Evolutionary conservation across 1,139 yeast species (phyloP).

Genomic region (Sugiyamaella grinbergsii): DNA sequence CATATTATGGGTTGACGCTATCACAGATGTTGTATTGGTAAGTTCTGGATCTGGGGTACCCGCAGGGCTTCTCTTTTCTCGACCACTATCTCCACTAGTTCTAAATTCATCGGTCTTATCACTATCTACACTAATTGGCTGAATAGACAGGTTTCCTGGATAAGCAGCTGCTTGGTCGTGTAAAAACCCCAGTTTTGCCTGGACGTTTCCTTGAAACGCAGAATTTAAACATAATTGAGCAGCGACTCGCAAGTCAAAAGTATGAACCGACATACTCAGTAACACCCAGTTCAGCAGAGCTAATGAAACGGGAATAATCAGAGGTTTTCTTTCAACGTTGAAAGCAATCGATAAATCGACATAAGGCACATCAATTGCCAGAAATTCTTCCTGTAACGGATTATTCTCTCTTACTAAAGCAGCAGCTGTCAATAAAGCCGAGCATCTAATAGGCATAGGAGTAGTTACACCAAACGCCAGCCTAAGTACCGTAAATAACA

Average conservation of each 20-base stretch:
- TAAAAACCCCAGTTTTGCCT: slow-evolving; percentile 61
- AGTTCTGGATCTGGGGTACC: slow-evolving; percentile 14
- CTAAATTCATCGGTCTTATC: slow-evolving; percentile 14
- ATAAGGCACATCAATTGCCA: slow-evolving; percentile 87
- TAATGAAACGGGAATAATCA: slow-evolving; percentile 63
- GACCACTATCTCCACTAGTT: slow-evolving; percentile 19
- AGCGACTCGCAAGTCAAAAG: slow-evolving; percentile 77
- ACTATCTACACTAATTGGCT: slow-evolving; percentile 1
- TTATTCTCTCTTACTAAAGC: slow-evolving; percentile 69
- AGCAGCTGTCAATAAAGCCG: slow-evolving; percentile 73
- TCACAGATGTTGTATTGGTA: not conserved
- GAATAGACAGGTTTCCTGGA: slow-evolving; percentile 23
- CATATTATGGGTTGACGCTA: not conserved
- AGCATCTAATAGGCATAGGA: slow-evolving; percentile 62
- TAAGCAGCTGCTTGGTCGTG: slow-evolving; percentile 62
- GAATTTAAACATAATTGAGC: slow-evolving; percentile 68
- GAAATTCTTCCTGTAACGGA: slow-evolving; percentile 65
- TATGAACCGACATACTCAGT: slow-evolving; percentile 75
- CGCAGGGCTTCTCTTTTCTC: slow-evolving; percentile 18
- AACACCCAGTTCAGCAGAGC: slow-evolving; percentile 84
- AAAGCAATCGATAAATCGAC: slow-evolving; percentile 77
- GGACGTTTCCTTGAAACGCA: slow-evolving; percentile 64
- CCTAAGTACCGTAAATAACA: slow-evolving; percentile 65
- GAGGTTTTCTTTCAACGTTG: slow-evolving; percentile 34
- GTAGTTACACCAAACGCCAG: slow-evolving; percentile 65